Base-by-base conservation (phyloP, 148 eudicot species). In the Bassia scoparia region DNA sequence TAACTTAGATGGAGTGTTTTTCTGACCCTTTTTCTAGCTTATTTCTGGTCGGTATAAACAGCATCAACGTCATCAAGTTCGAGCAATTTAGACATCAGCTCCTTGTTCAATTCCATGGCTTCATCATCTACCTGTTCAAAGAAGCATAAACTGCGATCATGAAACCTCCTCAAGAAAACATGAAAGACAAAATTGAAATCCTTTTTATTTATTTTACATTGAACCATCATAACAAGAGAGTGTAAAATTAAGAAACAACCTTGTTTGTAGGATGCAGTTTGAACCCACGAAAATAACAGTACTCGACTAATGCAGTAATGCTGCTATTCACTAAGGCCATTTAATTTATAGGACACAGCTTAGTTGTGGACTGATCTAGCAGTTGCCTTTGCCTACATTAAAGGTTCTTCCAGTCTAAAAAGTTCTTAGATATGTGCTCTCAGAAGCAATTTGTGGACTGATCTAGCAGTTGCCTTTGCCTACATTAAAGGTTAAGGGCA, bases 11-110 rank as follows among this genome's bases (percentile, higher is more conserved):
- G 12, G 12, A 41, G 8, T 41, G 46, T 41, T 14, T 41, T 41
- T 14, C 12, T 41, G 12, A 8, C 12, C 34, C 24, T 11, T 27
- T 5, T 58, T 27, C 16, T 26, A 23, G 53, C 67, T 88, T 83
- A 91, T 76, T 77, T 86, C 77, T 95, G 99, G 77, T 95, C 99
- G 15, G 90, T 85, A 79, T 87, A 92, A 43, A 95, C 97, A 68
- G 94, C 97, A 79, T 95, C 99, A 46, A 95, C 99, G 53, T 95
- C 99, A 60, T 95, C 96, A 24, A 96, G 97, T 69, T 96, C 99
- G 37, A 96, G 92, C 78, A 96, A 74, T 79, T 86, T 80, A 78
- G 96, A 86, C 86, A 92, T 87, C 68, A 96, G 83, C 71, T 87
- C 96, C 88, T 88, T 96, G 91, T 96, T 96, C 78, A 96, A 87